Evolutionary conservation across 108 stramenopile genomes (phyloP).

Genomic region (Stephanodiscus triporus): DNA sequence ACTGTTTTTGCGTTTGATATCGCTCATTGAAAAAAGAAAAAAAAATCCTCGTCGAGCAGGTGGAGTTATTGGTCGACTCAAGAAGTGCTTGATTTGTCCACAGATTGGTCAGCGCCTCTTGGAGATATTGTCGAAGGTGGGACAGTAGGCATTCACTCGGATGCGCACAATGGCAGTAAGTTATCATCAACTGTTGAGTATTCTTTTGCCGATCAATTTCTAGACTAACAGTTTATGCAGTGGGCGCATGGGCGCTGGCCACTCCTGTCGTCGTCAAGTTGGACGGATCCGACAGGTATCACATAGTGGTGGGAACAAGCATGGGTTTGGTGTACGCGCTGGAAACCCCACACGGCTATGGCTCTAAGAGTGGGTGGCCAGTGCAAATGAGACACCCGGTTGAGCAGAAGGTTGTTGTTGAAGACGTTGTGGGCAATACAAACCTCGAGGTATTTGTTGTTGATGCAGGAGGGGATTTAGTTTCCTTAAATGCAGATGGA

Average conservation of each 20-base stretch:
- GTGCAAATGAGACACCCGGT: constrained; percentile 68
- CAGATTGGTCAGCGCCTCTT: constrained; percentile 75
- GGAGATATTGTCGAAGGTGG: constrained; percentile 61
- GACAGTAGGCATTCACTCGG: constrained; percentile 50
- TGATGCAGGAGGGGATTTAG: constrained; percentile 77
- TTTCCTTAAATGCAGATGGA: constrained; percentile 65
- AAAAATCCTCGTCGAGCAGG: not conserved
- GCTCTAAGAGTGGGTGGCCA: constrained; percentile 61
- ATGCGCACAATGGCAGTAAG: constrained; percentile 39
- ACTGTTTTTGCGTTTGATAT: not conserved
- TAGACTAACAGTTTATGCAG: constrained; percentile 3
- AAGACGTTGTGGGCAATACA: constrained; percentile 79
- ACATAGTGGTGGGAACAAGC: constrained; percentile 75
- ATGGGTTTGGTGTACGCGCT: constrained; percentile 82
- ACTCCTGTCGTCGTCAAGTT: constrained; percentile 77
- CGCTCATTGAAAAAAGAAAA: no score
- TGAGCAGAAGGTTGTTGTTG: constrained; percentile 73
- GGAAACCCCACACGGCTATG: constrained; percentile 55
- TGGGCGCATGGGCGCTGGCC: constrained; percentile 80
- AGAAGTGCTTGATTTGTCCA: constrained; percentile 79
- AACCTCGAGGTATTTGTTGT: constrained; percentile 80
- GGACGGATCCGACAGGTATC: constrained; percentile 65
- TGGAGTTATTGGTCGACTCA: constrained; percentile 62
- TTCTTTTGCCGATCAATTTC: not conserved
- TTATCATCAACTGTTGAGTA: not conserved